These are phyloP conservation scores for Amylocystis lapponica DNA, from an alignment of 768 basidiomycete genomes.

Conservation along the genomic window DNA sequence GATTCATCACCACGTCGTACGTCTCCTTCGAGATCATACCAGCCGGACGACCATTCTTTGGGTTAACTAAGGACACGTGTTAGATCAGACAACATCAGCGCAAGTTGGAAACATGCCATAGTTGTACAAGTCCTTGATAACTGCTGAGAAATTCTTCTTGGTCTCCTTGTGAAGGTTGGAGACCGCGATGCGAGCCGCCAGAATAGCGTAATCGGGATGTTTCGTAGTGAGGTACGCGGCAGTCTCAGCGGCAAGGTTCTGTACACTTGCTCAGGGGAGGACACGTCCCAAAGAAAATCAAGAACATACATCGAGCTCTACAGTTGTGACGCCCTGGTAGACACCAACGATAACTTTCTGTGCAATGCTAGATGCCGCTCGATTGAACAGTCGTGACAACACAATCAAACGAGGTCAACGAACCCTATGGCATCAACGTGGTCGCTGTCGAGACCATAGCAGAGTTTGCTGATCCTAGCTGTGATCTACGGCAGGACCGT, in stretches of 20 bases:
- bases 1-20: constrained; percentile 74
- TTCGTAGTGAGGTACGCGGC: constrained; percentile 96
- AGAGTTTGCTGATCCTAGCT: constrained; percentile 81
- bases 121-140: constrained; percentile 84
- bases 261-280: background rate
- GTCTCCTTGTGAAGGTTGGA: constrained; percentile 99
- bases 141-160: constrained; percentile 92
- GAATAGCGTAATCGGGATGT: constrained; percentile 96
- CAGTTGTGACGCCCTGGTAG: constrained; percentile 93
- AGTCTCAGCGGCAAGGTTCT: constrained; percentile 97
- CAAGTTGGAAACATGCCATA: constrained; percentile 52
- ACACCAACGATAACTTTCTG: constrained; percentile 93
- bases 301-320: constrained; percentile 84
- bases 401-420: constrained; percentile 18
- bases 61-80: constrained; percentile 61
- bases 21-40: constrained; percentile 90
- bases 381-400: background rate
- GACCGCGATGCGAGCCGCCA: constrained; percentile 97
- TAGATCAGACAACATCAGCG: background rate
- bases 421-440: constrained; percentile 93
- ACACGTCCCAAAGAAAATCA: background rate
- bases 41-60: constrained; percentile 83
- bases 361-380: constrained; percentile 53
- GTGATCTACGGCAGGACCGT: constrained; percentile 66
- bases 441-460: constrained; percentile 91